phyloP scores from a whole-genome alignment of 2,329 filamentous ascomycete species.

The Aureobasidium sp. region DNA sequence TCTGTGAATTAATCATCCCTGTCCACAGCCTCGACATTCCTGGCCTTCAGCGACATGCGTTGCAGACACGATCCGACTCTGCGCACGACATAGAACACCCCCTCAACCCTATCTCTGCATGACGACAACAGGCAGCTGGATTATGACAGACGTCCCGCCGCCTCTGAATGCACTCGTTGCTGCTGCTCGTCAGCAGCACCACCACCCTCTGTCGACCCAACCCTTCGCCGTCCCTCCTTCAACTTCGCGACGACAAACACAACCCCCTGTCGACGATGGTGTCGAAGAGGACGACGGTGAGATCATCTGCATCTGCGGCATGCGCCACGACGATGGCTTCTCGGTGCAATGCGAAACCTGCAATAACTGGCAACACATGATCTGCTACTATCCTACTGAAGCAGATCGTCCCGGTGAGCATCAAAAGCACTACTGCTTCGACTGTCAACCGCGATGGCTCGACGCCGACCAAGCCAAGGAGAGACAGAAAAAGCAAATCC shows the following conservation, averaged over 20 bases:
- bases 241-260: neutral
- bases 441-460: slow-evolving; percentile 72
- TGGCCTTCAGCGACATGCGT: slow-evolving; percentile 9
- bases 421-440: slow-evolving; percentile 71
- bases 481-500: slow-evolving; percentile 30
- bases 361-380: slow-evolving; percentile 97
- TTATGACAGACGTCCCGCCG: slow-evolving; percentile 9
- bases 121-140: slow-evolving; percentile 4
- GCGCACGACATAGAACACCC: slow-evolving; percentile 8
- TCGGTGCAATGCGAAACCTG: slow-evolving; percentile 95
- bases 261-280: neutral
- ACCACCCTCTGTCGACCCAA: neutral
- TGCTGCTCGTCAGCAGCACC: neutral
- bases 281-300: slow-evolving; percentile 76
- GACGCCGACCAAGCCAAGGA: slow-evolving; percentile 48
- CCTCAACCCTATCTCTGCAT: neutral
- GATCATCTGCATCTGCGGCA: slow-evolving; percentile 96
- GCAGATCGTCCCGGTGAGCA: slow-evolving; percentile 54
- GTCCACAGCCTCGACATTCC: slow-evolving; percentile 9
- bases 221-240: neutral
- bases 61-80: neutral
- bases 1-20: slow-evolving; percentile 1
- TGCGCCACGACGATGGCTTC: slow-evolving; percentile 89
- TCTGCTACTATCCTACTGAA: slow-evolving; percentile 81
- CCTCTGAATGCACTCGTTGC: slow-evolving; percentile 8